phyloP scores from a whole-genome alignment of 768 basidiomycete genomes.

The Rickenella mellea region DNA sequence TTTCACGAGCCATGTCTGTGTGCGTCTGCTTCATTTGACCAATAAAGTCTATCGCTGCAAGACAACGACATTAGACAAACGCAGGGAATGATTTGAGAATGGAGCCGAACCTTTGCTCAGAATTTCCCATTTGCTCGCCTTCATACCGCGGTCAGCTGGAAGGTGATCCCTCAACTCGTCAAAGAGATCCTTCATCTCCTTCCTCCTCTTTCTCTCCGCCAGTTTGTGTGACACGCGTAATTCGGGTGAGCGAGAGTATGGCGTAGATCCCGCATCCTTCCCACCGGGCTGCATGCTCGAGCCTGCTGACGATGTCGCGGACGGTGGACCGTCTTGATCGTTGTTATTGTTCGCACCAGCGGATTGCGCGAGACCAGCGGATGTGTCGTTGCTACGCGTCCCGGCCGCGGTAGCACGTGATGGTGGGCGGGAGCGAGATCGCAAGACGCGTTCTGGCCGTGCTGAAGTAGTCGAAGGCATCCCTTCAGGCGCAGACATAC shows the following conservation, averaged over 20 bases:
- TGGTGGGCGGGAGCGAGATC: conserved; percentile 63
- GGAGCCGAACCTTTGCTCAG: conserved; percentile 74
- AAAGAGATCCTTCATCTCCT: conserved; percentile 99
- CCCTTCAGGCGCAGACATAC: conserved; percentile 68
- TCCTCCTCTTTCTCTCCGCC: conserved; percentile 91
- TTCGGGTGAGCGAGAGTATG: conserved; percentile 94
- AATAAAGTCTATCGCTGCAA: conserved; percentile 82
- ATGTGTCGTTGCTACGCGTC: conserved; percentile 1
- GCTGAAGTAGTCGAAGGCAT: conserved; percentile 34
- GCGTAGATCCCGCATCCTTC: conserved; percentile 53
- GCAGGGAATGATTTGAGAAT: background rate
- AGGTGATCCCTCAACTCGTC: conserved; percentile 92
- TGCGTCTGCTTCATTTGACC: conserved; percentile 65
- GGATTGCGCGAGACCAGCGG: no score
- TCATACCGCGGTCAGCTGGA: conserved; percentile 88
- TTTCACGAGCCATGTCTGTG: conserved; percentile 68
- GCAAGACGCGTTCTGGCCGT: conserved; percentile 42
- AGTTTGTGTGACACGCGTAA: conserved; percentile 93
- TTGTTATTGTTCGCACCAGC: conserved; percentile 2
- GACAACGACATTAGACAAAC: background rate
- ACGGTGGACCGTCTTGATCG: background rate
- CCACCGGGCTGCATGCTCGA: conserved; percentile 2
- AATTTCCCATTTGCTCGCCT: conserved; percentile 99
- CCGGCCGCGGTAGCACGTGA: conserved; percentile 32
- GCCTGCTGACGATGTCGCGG: conserved; percentile 1